Evolutionary conservation across 805 yeast genomes (phyloP).

Genomic region (Isabelozyma gotoi): DNA sequence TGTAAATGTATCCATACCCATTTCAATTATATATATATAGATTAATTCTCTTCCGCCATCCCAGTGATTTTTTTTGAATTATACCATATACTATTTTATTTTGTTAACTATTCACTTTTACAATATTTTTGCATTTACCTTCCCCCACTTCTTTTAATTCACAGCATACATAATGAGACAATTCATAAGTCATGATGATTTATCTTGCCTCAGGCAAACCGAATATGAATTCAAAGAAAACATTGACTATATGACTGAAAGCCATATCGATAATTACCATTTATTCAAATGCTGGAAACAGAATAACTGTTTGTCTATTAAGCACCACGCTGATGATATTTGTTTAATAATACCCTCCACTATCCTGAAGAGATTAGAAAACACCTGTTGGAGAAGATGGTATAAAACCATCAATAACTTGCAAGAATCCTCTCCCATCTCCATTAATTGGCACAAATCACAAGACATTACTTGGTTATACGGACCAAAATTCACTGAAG

Average conservation of each 20-base stretch:
- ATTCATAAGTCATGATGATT: conserved; percentile 1
- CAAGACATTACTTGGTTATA: conserved; percentile 56
- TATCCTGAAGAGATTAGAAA: conserved; percentile 27
- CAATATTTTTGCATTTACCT: background rate
- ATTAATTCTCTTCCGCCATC: background rate
- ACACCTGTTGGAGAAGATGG: conserved; percentile 42
- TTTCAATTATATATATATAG: background rate
- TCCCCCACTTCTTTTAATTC: background rate
- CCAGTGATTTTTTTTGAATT: no score
- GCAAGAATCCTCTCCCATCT: conserved; percentile 37
- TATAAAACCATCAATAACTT: conserved; percentile 28
- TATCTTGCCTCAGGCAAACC: background rate
- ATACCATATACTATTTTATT: no score
- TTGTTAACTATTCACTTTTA: background rate
- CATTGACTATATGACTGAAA: conserved; percentile 28
- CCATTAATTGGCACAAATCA: conserved; percentile 54
- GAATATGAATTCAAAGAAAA: conserved; percentile 15
- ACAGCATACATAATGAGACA: background rate
- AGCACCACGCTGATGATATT: conserved; percentile 17
- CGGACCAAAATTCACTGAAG: conserved; percentile 41
- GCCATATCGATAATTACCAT: conserved; percentile 12
- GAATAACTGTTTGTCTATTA: conserved; percentile 14
- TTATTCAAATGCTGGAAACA: conserved; percentile 25
- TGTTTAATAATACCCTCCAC: conserved; percentile 18
- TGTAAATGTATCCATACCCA: background rate